A percentile compares a stretch with the other conserved stretches of the same genome.
phyloP scores from a whole-genome alignment of 2,329 filamentous ascomycete species.

The Didymella glomerata region DNA sequence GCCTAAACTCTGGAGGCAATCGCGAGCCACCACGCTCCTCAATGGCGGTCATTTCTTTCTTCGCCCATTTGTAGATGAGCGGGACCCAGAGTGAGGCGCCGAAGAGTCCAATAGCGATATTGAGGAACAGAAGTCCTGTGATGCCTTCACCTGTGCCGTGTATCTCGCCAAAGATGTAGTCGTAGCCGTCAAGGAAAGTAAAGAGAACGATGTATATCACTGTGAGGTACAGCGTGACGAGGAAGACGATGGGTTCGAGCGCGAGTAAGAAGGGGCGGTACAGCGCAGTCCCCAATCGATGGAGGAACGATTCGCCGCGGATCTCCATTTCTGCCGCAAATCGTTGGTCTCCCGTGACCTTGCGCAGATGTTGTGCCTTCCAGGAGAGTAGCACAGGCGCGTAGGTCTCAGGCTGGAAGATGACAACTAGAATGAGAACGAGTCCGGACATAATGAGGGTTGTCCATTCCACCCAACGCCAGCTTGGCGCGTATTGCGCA shows the following conservation, averaged over 20 bases:
- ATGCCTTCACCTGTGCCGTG: slow-evolving; percentile 58
- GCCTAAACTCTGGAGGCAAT: slow-evolving; percentile 62
- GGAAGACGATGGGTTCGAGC: slow-evolving; percentile 56
- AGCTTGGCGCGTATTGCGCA: slow-evolving; percentile 27
- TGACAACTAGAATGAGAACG: slow-evolving; percentile 22
- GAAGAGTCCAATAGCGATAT: slow-evolving; percentile 56
- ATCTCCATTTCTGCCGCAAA: slow-evolving; percentile 59
- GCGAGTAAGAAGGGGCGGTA: slow-evolving; percentile 57
- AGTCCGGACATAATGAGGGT: slow-evolving; percentile 35
- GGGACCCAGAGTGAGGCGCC: slow-evolving; percentile 53
- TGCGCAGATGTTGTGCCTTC: slow-evolving; percentile 47
- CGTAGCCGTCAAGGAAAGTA: slow-evolving; percentile 62
- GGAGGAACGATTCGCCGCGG: slow-evolving; percentile 50
- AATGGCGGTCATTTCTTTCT: slow-evolving; percentile 54
- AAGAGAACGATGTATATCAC: slow-evolving; percentile 64
- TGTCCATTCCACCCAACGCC: slow-evolving; percentile 42
- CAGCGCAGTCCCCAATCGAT: slow-evolving; percentile 48
- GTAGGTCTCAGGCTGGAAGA: slow-evolving; percentile 37
- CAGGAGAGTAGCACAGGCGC: slow-evolving; percentile 37
- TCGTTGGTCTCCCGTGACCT: slow-evolving; percentile 51
- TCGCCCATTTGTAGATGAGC: slow-evolving; percentile 56
- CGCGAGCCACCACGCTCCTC: slow-evolving; percentile 49
- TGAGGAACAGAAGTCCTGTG: slow-evolving; percentile 59
- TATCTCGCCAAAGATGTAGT: slow-evolving; percentile 60
- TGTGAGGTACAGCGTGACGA: slow-evolving; percentile 61